Percentiles rank a stretch among this genome's conserved stretches.
phyloP scores from a whole-genome alignment of 768 basidiomycete genomes.

The Clavulina sp. region DNA sequence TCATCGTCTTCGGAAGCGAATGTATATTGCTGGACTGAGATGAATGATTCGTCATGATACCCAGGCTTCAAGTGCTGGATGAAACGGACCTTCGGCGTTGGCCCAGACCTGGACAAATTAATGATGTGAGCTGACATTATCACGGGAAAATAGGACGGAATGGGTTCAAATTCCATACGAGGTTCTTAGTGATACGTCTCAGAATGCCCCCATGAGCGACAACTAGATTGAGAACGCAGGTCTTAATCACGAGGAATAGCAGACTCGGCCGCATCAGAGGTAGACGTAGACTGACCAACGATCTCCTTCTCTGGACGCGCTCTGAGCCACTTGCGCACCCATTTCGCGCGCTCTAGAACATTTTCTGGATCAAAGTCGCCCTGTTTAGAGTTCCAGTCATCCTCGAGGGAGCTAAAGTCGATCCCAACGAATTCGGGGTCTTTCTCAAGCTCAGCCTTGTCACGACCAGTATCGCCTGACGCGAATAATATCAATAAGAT shows the following conservation, averaged over 20 bases:
- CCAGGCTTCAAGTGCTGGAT: background rate
- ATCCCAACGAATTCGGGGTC: background rate
- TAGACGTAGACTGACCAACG: background rate
- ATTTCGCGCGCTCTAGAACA: background rate
- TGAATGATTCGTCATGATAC: background rate
- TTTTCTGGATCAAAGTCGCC: background rate
- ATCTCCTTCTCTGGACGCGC: background rate
- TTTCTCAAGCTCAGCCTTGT: background rate
- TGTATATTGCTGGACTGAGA: background rate
- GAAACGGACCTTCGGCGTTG: background rate
- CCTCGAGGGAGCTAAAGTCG: background rate
- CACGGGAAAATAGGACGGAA: background rate
- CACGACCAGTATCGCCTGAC: background rate
- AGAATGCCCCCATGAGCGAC: background rate
- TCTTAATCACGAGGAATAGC: too few species aligned
- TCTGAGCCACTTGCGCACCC: background rate
- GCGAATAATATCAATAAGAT: too few species aligned
- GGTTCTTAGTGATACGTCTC: too few species aligned
- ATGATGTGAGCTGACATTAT: background rate
- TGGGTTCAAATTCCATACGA: too few species aligned
- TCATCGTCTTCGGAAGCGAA: background rate
- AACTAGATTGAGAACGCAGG: background rate
- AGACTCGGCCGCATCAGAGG: background rate
- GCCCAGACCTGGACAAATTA: background rate
- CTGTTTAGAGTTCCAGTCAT: background rate